phyloP scores from a whole-genome alignment of 257 asterid genomes.

The Haberlea rhodopensis region DNA sequence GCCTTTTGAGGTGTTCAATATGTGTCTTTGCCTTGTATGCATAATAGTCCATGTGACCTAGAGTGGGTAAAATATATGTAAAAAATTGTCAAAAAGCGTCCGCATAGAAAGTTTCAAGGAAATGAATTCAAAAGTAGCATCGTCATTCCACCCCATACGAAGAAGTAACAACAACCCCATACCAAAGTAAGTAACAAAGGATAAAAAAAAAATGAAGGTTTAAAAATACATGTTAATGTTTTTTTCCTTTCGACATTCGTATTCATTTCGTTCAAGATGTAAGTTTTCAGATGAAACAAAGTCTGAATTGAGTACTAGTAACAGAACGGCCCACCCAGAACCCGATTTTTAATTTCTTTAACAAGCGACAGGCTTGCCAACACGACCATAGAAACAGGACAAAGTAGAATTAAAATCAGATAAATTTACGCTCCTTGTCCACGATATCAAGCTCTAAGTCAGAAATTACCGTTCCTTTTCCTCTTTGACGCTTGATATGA shows the following conservation, averaged over 20 bases:
- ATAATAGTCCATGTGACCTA: conserved; percentile 17
- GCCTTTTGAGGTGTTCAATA: conserved; percentile 19
- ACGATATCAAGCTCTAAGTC: not conserved
- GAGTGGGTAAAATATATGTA: conserved; percentile 3
- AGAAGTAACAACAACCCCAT: no score
- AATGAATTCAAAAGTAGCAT: not conserved
- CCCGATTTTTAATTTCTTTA: not conserved
- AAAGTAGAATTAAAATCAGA: not conserved
- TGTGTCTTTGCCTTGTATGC: conserved; percentile 4
- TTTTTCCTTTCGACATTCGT: not conserved
- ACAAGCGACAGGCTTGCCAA: conserved; percentile 1
- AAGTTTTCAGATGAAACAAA: not conserved
- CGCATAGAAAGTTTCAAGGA: not conserved
- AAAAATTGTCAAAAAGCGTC: not conserved
- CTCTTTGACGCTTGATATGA: conserved; percentile 9
- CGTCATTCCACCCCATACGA: not conserved
- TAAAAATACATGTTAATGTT: not conserved
- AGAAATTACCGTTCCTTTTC: not conserved
- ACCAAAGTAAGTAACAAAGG: not conserved
- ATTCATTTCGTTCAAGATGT: not conserved
- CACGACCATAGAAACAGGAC: not conserved
- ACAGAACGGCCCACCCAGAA: not conserved
- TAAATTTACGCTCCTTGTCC: not conserved
- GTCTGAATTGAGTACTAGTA: not conserved
- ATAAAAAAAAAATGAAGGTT: not conserved